Conservation (phyloP, 257 asterid genomes). For the Fraxinus anomala region DNA sequence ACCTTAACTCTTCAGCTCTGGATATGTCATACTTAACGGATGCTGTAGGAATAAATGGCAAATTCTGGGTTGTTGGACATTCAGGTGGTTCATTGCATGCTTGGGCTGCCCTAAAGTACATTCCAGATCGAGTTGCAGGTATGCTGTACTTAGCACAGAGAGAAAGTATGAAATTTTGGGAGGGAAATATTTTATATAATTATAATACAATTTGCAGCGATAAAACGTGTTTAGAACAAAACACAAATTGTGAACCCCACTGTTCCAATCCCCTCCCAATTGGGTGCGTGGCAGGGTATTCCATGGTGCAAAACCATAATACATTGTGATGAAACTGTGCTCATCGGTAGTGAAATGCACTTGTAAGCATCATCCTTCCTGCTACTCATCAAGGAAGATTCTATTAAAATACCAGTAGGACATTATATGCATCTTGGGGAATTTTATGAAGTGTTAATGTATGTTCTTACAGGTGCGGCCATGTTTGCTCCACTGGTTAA, state of each 20-base stretch:
- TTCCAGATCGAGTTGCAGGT: slow-evolving; percentile 39
- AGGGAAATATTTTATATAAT: not conserved
- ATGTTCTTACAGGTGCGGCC: slow-evolving; percentile 57
- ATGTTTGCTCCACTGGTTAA: slow-evolving; percentile 80
- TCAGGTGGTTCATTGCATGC: slow-evolving; percentile 79
- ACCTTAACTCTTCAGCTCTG: slow-evolving; percentile 71
- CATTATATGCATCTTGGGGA: not conserved
- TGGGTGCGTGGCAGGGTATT: slow-evolving; percentile 3
- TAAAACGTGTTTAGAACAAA: not conserved
- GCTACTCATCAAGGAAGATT: not conserved
- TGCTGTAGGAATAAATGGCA: slow-evolving; percentile 55
- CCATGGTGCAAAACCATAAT: not conserved
- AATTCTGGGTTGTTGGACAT: slow-evolving; percentile 81
- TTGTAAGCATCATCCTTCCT: not conserved
- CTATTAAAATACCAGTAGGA: not conserved
- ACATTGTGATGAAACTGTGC: not conserved
- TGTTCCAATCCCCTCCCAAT: not conserved
- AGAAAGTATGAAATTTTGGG: not conserved
- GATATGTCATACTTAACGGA: slow-evolving; percentile 72
- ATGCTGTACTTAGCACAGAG: not conserved
- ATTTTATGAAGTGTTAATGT: not conserved
- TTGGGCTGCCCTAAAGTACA: slow-evolving; percentile 85
- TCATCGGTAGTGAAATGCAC: not conserved
- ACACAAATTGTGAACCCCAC: not conserved
- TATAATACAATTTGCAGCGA: not conserved